phyloP scores from a whole-genome alignment of 352 stramenopile genomes.

The Phytopythium sindhum region DNA sequence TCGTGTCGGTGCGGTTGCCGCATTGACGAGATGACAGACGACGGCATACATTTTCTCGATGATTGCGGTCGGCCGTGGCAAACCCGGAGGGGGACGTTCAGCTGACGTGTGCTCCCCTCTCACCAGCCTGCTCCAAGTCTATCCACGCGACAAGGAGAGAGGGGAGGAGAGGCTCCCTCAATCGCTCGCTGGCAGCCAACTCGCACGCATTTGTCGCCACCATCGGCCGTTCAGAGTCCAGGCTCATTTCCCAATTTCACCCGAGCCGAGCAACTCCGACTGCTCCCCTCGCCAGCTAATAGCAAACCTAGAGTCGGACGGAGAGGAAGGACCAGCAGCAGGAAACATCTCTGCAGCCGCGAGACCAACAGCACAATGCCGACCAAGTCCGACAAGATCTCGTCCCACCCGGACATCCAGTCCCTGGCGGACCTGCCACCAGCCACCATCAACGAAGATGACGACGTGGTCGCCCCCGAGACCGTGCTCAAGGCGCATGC shows the following conservation, averaged over 20 bases:
- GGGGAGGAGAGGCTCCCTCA: no score
- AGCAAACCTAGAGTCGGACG: not conserved
- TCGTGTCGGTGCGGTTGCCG: not conserved
- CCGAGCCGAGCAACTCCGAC: not conserved
- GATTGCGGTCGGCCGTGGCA: not conserved
- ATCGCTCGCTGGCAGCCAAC: no score
- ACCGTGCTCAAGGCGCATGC: constrained; percentile 17
- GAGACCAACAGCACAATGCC: not conserved
- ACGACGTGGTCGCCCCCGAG: constrained; percentile 9
- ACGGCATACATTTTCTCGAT: no score
- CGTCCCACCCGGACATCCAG: constrained; percentile 6
- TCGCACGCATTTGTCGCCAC: no score
- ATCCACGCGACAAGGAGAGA: not conserved
- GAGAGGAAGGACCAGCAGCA: not conserved
- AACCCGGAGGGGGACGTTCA: not conserved
- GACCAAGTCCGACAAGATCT: constrained; percentile 4
- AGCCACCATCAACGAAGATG: constrained; percentile 8
- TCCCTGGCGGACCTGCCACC: not conserved
- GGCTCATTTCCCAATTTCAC: constrained; percentile 4
- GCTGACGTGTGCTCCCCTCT: not conserved
- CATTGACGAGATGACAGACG: not conserved
- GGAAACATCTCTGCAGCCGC: not conserved
- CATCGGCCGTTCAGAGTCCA: no score
- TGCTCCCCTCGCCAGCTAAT: not conserved
- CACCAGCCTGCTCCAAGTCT: not conserved